Conservation (phyloP, 169 alveolate species). For the Eimeria zaria region DNA sequence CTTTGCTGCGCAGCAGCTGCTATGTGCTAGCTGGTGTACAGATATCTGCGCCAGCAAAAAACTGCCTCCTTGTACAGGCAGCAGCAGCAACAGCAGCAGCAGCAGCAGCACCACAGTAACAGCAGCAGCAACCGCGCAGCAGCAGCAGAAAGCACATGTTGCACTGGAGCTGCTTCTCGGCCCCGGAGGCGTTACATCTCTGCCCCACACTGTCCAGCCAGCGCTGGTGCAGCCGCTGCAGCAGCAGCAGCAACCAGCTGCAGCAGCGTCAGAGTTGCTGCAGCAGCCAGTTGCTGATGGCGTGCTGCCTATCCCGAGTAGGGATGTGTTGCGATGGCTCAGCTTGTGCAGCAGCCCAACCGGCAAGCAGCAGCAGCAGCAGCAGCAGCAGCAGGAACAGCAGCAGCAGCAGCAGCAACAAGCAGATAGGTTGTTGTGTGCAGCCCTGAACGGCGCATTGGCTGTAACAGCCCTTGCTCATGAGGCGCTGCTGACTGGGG, state of each 20-base stretch:
- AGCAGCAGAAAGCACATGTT: slow-evolving; percentile 26
- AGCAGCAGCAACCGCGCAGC: slow-evolving; percentile 40
- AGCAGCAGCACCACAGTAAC: background rate
- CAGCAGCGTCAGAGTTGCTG: slow-evolving; percentile 26
- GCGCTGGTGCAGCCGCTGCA: slow-evolving; percentile 46
- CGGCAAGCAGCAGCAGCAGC: slow-evolving; percentile 31
- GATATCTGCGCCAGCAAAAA: slow-evolving; percentile 56
- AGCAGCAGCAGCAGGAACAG: slow-evolving; percentile 34
- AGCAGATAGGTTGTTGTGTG: slow-evolving; percentile 7
- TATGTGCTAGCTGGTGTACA: slow-evolving; percentile 54
- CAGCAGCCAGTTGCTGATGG: slow-evolving; percentile 42
- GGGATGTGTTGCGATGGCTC: slow-evolving; percentile 62
- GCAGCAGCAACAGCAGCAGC: slow-evolving; percentile 6
- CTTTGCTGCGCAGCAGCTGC: slow-evolving; percentile 51
- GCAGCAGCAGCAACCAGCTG: slow-evolving; percentile 42
- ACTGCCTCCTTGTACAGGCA: slow-evolving; percentile 15
- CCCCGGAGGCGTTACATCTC: slow-evolving; percentile 46
- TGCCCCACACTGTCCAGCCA: slow-evolving; percentile 51
- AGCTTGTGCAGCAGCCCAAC: background rate
- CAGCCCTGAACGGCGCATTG: slow-evolving; percentile 32
- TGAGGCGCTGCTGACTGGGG: slow-evolving; percentile 8
- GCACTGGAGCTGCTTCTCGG: slow-evolving; percentile 52
- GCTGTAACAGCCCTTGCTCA: slow-evolving; percentile 8
- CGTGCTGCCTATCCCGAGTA: slow-evolving; percentile 30
- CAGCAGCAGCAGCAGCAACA: background rate